These are phyloP conservation scores for Diaporthe humulicola DNA, from an alignment of 2,329 filamentous ascomycete genomes.

Conservation along the genomic window DNA sequence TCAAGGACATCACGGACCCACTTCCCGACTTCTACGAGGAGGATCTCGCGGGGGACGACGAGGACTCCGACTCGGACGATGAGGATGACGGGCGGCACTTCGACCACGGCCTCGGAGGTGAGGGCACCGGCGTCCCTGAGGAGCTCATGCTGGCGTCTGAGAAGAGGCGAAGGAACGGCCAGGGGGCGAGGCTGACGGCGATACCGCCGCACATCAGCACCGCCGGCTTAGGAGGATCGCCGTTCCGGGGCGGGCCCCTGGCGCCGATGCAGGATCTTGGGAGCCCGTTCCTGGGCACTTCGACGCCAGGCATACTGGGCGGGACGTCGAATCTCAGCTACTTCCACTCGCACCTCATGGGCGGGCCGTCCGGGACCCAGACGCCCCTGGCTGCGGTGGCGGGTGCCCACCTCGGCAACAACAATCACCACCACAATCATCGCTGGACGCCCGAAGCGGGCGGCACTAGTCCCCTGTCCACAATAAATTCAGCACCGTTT, in stretches of 20 bases:
- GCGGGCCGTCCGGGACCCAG: conserved; percentile 79
- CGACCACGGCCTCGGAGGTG: conserved; percentile 50
- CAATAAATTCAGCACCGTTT: conserved; percentile 40
- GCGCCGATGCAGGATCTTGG: conserved; percentile 57
- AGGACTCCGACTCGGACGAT: conserved; percentile 64
- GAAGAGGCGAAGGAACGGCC: conserved; percentile 42
- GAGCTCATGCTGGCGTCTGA: conserved; percentile 48
- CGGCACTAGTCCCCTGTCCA: conserved; percentile 41
- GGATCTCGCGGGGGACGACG: conserved; percentile 73
- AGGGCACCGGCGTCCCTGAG: conserved; percentile 48
- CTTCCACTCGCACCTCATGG: conserved; percentile 82
- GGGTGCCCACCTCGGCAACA: conserved; percentile 72
- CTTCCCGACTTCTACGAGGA: conserved; percentile 97
- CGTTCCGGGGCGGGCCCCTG: conserved; percentile 16
- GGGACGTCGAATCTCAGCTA: conserved; percentile 84
- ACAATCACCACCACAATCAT: conserved; percentile 53
- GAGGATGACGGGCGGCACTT: conserved; percentile 55
- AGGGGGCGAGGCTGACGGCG: conserved; percentile 39
- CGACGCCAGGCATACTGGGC: conserved; percentile 75
- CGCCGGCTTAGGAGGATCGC: conserved; percentile 41
- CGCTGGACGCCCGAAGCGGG: conserved; percentile 54
- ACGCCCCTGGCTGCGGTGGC: conserved; percentile 86
- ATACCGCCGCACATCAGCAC: conserved; percentile 58
- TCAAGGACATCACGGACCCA: conserved; percentile 97
- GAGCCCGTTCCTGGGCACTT: conserved; percentile 69